phyloP scores from a whole-genome alignment of 1,139 yeast genomes.

The Sugiyamaella japonica region DNA sequence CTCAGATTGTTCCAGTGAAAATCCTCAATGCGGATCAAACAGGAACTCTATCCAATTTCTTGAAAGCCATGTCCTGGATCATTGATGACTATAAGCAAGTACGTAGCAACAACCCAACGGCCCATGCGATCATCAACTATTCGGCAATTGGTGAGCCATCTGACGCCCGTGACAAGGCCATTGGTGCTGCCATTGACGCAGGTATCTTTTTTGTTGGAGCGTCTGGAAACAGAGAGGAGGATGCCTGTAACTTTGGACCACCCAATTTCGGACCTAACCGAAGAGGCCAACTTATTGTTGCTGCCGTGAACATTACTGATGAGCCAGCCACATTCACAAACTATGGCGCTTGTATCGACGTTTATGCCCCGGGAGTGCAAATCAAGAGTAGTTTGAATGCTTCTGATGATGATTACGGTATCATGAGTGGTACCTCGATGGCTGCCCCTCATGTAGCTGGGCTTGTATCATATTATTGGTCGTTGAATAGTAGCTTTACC shows the following conservation, averaged over 20 bases:
- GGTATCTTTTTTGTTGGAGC: constrained; percentile 67
- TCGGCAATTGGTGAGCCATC: constrained; percentile 88
- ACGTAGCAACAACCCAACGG: constrained; percentile 46
- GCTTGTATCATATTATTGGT: constrained; percentile 64
- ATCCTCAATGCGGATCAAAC: constrained; percentile 39
- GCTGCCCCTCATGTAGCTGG: constrained; percentile 84
- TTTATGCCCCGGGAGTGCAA: constrained; percentile 77
- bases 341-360: constrained; percentile 84
- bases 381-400: constrained; percentile 49
- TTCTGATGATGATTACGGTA: constrained; percentile 40
- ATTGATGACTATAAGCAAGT: constrained; percentile 51
- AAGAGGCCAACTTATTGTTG: constrained; percentile 64
- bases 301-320: constrained; percentile 73
- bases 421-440: constrained; percentile 85
- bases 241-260: constrained; percentile 80
- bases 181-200: constrained; percentile 80
- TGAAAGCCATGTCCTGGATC: constrained; percentile 38
- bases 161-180: constrained; percentile 77
- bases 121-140: constrained; percentile 86
- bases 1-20: constrained; percentile 46
- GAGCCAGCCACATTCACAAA: constrained; percentile 72
- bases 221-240: constrained; percentile 76
- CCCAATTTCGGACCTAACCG: constrained; percentile 69
- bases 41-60: constrained; percentile 37
- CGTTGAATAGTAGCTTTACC: constrained; percentile 31